phyloP scores from a whole-genome alignment of 257 asterid genomes.

The Przewalskia tangutica region DNA sequence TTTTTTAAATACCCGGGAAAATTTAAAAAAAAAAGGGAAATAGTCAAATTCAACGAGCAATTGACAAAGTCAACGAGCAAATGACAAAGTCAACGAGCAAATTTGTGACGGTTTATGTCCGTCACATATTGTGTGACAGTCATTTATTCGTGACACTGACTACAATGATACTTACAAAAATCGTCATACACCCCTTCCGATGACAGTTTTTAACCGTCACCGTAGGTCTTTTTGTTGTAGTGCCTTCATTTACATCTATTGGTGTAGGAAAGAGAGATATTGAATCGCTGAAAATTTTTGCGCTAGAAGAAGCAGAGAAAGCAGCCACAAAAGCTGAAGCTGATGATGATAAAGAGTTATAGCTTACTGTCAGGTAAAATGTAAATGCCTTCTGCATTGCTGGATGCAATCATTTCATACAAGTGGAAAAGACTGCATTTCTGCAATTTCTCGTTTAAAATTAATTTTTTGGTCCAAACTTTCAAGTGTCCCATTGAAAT shows the following conservation, averaged over 20 bases:
- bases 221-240: no score
- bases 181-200: no score
- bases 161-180: no score
- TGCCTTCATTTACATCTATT: neutral
- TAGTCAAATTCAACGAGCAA: no score
- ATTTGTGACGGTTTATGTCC: no score
- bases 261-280: conserved; percentile 50
- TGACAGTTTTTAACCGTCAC: no score
- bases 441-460: neutral
- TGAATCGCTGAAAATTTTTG: conserved; percentile 57
- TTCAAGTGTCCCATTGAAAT: neutral
- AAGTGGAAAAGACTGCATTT: neutral
- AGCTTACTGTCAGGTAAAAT: conserved; percentile 19
- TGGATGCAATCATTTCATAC: neutral
- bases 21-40: no score
- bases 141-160: no score
- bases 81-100: no score
- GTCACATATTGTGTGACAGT: no score
- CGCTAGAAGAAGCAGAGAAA: conserved; percentile 58
- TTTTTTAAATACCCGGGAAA: no score
- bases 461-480: neutral
- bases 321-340: conserved; percentile 49
- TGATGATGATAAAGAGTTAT: conserved; percentile 47
- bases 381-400: neutral
- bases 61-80: no score